phyloP scores from a whole-genome alignment of 768 basidiomycete genomes.

The Lactifluus piperatus region DNA sequence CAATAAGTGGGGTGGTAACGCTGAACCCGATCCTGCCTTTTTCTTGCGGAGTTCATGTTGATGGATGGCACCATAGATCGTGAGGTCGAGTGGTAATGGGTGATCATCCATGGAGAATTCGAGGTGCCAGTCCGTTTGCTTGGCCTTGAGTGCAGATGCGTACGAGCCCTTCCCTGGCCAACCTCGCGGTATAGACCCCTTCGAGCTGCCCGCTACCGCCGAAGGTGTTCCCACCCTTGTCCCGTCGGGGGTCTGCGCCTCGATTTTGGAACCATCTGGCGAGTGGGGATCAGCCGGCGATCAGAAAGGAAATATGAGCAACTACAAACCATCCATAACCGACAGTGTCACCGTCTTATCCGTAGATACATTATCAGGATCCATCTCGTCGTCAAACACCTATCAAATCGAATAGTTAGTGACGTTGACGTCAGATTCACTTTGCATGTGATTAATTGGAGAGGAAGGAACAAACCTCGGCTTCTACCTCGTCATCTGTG shows the following conservation, averaged over 20 bases:
- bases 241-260: conserved; percentile 95
- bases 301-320: not conserved
- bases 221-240: conserved; percentile 84
- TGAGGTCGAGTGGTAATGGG: conserved; percentile 73
- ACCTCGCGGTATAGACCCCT: conserved; percentile 27
- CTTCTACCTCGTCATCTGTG: conserved; percentile 80
- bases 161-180: conserved; percentile 59
- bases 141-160: conserved; percentile 87
- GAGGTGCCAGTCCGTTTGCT: conserved; percentile 94
- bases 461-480: conserved; percentile 39
- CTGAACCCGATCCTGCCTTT: conserved; percentile 34
- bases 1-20: conserved; percentile 56
- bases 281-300: conserved; percentile 4
- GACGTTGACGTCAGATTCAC: not conserved
- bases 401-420: too few species aligned
- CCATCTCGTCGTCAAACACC: conserved; percentile 84
- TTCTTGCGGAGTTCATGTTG: conserved; percentile 81
- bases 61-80: conserved; percentile 94
- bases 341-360: conserved; percentile 86
- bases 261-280: conserved; percentile 83
- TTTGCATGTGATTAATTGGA: not conserved
- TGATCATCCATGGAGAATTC: conserved; percentile 94
- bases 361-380: conserved; percentile 55
- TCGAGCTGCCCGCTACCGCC: conserved; percentile 40
- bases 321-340: conserved; percentile 56